phyloP scores from a whole-genome alignment of 2,329 filamentous ascomycete genomes.

The Calonectria pteridis region DNA sequence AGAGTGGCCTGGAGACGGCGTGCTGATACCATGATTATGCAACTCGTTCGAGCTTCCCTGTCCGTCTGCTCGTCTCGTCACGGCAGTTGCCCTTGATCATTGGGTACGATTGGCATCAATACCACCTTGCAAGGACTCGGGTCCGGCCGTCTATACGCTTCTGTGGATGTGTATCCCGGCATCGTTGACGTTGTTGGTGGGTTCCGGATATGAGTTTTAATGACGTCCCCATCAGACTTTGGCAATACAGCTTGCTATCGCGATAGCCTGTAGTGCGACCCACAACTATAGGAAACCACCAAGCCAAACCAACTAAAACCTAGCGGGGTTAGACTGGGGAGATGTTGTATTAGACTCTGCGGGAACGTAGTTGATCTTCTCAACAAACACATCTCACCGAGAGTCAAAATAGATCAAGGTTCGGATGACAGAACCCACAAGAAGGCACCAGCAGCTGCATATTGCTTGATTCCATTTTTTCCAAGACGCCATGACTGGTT shows the following conservation, averaged over 20 bases:
- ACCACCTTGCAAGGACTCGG: neutral
- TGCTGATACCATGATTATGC: slow-evolving; percentile 14
- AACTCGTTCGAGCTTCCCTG: slow-evolving; percentile 21
- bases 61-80: slow-evolving; percentile 13
- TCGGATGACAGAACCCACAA: slow-evolving; percentile 32
- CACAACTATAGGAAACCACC: neutral
- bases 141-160: neutral
- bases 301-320: neutral
- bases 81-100: slow-evolving; percentile 26
- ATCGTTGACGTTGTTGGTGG: slow-evolving; percentile 16
- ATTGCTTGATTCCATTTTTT: neutral
- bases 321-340: neutral
- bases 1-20: slow-evolving; percentile 29
- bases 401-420: slow-evolving; percentile 40
- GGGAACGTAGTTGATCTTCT: slow-evolving; percentile 19
- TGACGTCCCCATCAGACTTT: slow-evolving; percentile 1
- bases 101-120: slow-evolving; percentile 25
- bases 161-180: neutral
- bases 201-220: neutral
- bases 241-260: neutral
- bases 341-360: neutral
- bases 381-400: slow-evolving; percentile 37
- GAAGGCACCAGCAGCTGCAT: slow-evolving; percentile 24
- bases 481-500: too few species aligned
- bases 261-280: neutral